Conservation (phyloP, 768 basidiomycete genomes). For the Hemileccinum rubropunctum region DNA sequence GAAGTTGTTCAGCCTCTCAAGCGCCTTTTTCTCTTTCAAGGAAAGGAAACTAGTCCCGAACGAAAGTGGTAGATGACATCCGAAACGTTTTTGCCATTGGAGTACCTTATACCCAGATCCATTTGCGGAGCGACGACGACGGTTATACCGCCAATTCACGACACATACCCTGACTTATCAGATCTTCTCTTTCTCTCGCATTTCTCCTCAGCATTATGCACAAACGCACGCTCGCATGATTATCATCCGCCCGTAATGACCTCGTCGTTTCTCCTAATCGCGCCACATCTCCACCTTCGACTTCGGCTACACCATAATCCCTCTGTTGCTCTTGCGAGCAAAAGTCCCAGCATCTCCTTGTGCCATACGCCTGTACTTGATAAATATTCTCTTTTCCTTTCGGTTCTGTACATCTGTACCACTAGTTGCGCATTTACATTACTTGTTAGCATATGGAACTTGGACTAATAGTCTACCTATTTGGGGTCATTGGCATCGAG, state of each 20-base stretch:
- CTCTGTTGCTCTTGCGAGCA: constrained; percentile 10
- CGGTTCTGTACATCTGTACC: constrained; percentile 32
- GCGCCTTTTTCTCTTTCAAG: constrained; percentile 68
- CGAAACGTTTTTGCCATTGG: constrained; percentile 9
- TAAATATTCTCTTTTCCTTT: constrained; percentile 27
- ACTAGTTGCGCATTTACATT: constrained; percentile 34
- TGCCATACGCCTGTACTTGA: constrained; percentile 34
- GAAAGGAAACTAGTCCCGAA: constrained; percentile 35
- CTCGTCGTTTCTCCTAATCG: constrained; percentile 31
- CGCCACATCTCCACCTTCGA: constrained; percentile 23
- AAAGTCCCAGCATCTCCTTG: constrained; percentile 23
- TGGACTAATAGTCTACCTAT: constrained; percentile 32
- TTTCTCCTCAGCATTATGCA: constrained; percentile 22
- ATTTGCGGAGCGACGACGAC: constrained; percentile 25
- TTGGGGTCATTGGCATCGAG: constrained; percentile 29
- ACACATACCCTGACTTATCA: constrained; percentile 38
- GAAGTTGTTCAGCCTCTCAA: constrained; percentile 56
- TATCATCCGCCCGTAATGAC: constrained; percentile 29
- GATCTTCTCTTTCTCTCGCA: constrained; percentile 14
- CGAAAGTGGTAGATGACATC: constrained; percentile 26
- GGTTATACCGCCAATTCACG: constrained; percentile 33
- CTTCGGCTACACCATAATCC: constrained; percentile 15
- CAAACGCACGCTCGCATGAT: constrained; percentile 23
- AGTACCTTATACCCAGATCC: constrained; percentile 29
- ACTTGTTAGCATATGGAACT: constrained; percentile 31